Evolutionary conservation across 495 filamentous ascomycete species (phyloP).

Genomic region (Xylaria flabelliformis): DNA sequence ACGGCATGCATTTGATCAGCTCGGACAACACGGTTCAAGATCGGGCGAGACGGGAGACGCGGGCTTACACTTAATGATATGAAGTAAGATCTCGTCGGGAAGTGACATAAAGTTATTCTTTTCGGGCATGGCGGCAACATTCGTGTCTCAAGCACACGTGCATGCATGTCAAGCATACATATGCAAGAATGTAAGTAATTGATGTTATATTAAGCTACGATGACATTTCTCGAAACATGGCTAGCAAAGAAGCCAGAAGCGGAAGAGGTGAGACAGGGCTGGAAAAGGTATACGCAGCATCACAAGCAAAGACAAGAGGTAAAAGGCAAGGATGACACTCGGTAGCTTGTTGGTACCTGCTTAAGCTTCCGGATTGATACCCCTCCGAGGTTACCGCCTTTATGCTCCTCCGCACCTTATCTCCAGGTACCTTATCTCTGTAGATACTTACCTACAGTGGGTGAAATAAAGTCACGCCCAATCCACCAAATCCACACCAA

Average conservation of each 20-base stretch:
- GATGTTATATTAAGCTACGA: slow-evolving; percentile 1
- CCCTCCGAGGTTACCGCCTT: background rate
- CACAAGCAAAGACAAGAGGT: slow-evolving; percentile 9
- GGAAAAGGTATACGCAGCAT: background rate
- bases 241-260: background rate
- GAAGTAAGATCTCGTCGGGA: slow-evolving; percentile 78
- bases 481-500: too few relatives aligned
- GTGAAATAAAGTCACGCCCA: too few relatives aligned
- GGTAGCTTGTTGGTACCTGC: background rate
- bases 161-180: background rate
- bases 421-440: background rate
- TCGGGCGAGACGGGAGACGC: background rate
- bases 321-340: background rate
- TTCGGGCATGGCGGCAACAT: slow-evolving; percentile 28
- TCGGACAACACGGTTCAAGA: background rate
- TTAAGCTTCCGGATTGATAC: slow-evolving; percentile 7
- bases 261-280: background rate
- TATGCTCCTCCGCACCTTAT: slow-evolving; percentile 9
- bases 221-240: background rate
- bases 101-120: slow-evolving; percentile 55
- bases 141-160: slow-evolving; percentile 8
- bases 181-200: background rate
- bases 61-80: slow-evolving; percentile 74
- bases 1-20: background rate
- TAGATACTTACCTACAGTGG: too few relatives aligned